A percentile compares a stretch with the other conserved stretches of the same genome.
Conservation (phyloP, 2,329 filamentous ascomycete genomes). For the Diaporthe citri region DNA sequence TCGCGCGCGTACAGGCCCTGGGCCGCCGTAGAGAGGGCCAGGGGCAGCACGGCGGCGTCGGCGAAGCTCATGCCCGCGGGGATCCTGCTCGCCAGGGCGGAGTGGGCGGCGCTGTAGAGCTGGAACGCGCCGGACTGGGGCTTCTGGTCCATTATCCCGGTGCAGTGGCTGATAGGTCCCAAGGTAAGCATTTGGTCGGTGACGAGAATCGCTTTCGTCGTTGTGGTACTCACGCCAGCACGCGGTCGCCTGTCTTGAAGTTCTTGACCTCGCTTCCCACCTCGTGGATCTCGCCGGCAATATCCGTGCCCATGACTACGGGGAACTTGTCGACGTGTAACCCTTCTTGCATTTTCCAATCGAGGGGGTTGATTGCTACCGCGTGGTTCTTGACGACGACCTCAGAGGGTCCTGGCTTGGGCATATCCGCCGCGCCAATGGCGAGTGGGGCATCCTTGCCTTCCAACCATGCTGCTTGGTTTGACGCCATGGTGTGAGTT, state of each 20-base stretch:
- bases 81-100: constrained; percentile 17
- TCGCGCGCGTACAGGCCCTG: constrained; percentile 32
- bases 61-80: constrained; percentile 20
- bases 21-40: constrained; percentile 35
- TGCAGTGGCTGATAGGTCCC: constrained; percentile 8
- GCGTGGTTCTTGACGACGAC: constrained; percentile 42
- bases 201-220: neutral
- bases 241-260: constrained; percentile 45
- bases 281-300: constrained; percentile 42
- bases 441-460: constrained; percentile 2
- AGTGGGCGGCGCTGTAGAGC: constrained; percentile 29
- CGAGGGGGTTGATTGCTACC: constrained; percentile 47
- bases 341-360: constrained; percentile 46
- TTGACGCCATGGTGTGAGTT: constrained; percentile 10
- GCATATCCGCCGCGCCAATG: constrained; percentile 28
- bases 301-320: constrained; percentile 43
- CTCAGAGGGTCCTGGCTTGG: constrained; percentile 33
- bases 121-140: constrained; percentile 39
- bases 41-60: constrained; percentile 32
- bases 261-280: constrained; percentile 40
- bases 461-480: constrained; percentile 31
- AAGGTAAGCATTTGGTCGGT: neutral
- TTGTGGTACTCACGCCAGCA: constrained; percentile 30
- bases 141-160: constrained; percentile 18
- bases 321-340: constrained; percentile 46